Conservation (phyloP, 768 basidiomycete genomes). For the Royoungia palumana region DNA sequence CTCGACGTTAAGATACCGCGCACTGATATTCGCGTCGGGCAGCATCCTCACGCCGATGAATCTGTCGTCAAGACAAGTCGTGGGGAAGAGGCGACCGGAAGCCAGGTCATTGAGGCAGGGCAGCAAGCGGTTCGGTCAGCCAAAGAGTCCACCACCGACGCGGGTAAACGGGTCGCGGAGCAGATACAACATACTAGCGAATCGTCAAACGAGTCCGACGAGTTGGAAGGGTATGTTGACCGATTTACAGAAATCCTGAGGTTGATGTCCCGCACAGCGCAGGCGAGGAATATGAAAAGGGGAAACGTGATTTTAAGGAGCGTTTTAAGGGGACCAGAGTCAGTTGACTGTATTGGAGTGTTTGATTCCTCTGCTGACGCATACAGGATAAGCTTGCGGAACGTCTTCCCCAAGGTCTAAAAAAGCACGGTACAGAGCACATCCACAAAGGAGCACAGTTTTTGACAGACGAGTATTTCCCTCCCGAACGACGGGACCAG, state of each 20-base stretch:
- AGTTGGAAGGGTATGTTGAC: constrained; percentile 15
- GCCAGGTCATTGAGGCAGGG: constrained; percentile 21
- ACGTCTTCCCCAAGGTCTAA: constrained; percentile 66
- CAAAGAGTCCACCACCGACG: constrained; percentile 5
- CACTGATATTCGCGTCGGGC: constrained; percentile 39
- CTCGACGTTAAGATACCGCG: constrained; percentile 46
- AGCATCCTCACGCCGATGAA: constrained; percentile 52
- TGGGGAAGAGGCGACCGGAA: constrained; percentile 32
- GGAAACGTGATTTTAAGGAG: constrained; percentile 33
- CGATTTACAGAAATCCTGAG: too few relatives aligned
- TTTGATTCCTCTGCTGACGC: background rate
- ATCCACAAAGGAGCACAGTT: constrained; percentile 61
- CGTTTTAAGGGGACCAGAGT: constrained; percentile 31
- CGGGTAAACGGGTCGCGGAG: constrained; percentile 10
- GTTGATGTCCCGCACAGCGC: constrained; percentile 1
- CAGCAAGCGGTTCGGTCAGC: constrained; percentile 12
- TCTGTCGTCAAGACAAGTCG: constrained; percentile 31
- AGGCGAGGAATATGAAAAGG: constrained; percentile 34
- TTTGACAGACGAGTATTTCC: constrained; percentile 82
- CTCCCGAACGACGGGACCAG: constrained; percentile 84
- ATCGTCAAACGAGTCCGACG: background rate
- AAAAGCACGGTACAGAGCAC: constrained; percentile 51
- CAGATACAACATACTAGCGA: constrained; percentile 2
- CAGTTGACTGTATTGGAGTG: constrained; percentile 1
- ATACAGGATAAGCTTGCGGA: constrained; percentile 45